phyloP scores from a whole-genome alignment of 2,329 filamentous ascomycete species.

The Ustulina deusta region DNA sequence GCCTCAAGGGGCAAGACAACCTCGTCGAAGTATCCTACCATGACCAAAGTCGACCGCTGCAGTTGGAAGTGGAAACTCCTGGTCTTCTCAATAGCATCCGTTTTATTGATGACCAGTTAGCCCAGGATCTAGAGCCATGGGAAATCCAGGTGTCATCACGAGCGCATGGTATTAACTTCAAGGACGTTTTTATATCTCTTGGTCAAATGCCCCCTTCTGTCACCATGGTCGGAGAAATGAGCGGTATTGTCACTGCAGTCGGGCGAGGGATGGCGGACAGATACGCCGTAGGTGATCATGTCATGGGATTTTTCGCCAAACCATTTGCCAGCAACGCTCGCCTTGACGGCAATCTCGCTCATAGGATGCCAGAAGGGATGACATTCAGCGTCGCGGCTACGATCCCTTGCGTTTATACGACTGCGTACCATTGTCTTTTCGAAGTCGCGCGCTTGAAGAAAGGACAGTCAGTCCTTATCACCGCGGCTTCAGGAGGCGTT shows the following conservation, averaged over 20 bases:
- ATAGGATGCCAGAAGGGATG: conserved; percentile 28
- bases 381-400: conserved; percentile 44
- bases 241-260: conserved; percentile 34
- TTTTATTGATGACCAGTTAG: conserved; percentile 29
- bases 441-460: conserved; percentile 44
- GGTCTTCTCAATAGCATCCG: conserved; percentile 35
- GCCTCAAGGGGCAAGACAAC: conserved; percentile 9
- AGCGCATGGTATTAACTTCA: conserved; percentile 38
- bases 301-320: conserved; percentile 26
- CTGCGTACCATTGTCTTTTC: conserved; percentile 48
- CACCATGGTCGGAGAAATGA: conserved; percentile 35
- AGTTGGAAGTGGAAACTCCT: conserved; percentile 35
- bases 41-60: conserved; percentile 28
- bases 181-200: conserved; percentile 38
- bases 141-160: conserved; percentile 43
- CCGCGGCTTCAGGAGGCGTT: conserved; percentile 42
- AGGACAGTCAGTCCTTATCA: conserved; percentile 45
- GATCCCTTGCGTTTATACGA: conserved; percentile 46
- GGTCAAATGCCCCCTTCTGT: conserved; percentile 29
- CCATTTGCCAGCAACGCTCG: conserved; percentile 32
- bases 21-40: conserved; percentile 27
- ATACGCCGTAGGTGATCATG: conserved; percentile 30
- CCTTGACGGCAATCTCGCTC: conserved; percentile 26
- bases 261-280: conserved; percentile 20
- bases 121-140: conserved; percentile 32